Evolutionary conservation across 306 rosid genomes (phyloP), one percentile per base, ranked within the genome.

Genomic region (Cicer cuneatum): DNA sequence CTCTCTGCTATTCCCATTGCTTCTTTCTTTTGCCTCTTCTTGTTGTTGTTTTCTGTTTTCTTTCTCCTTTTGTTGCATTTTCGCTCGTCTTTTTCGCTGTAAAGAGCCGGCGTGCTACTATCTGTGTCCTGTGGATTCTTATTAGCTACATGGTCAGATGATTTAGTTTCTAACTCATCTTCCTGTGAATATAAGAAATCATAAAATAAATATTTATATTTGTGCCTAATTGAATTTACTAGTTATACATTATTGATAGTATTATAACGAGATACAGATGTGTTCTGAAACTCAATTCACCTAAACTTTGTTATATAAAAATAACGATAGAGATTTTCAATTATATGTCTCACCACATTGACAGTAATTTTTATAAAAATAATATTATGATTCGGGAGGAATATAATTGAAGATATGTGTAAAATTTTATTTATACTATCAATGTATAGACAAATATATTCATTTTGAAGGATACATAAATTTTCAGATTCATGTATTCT

Each of bases 91-190:
- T 88, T 87, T 52, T 90, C 92, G 65, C 92, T 88, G 35, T 90
- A 92, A 0, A 92, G 87, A 1, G 93, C 99, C 0, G 97, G 96
- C 6, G 99, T 91, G 77, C 98, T 92, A 46, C 98, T 95, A 43
- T 92, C 98, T 1, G 94, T 84, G 65, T 92, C 99, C 65, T 82
- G 5, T 16, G 70, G 77, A 76, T 91, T 86, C 84, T 88, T 91
- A 84, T 87, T 87, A 2, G 96, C 84, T 67, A 81, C 84, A 60
- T 87, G 88, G 0, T 94, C 95, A 11, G 86, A 87, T 47, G 88
- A 67, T 73, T 86, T 95, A 5, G 75, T 79, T 64, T 82, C 88
- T 14, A 49, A 74, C 64, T 77, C 92, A 53, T 87, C 98, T 70
- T 95, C 93, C 95, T 88, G 82, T 73, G 49, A 21, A 37, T 51